A percentile compares a stretch with the other conserved stretches of the same genome.
These are phyloP conservation scores for Mycena rosella DNA, from an alignment of 768 basidiomycete species.

Conservation along the genomic window DNA sequence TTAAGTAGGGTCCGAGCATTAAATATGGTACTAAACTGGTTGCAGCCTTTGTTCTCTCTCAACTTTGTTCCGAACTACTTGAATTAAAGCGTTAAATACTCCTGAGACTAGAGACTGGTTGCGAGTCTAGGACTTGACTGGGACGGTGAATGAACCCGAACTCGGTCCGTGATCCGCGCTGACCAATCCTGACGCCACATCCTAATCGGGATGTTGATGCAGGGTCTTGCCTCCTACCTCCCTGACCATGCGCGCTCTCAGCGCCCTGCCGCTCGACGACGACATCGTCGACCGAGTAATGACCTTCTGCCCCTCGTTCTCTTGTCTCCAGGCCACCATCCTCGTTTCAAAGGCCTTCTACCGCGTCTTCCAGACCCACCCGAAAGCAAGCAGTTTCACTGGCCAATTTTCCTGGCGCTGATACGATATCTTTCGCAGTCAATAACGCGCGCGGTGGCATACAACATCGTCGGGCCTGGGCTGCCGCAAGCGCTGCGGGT, in stretches of 20 bases:
- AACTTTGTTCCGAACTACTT: too few relatives aligned
- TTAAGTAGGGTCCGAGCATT: too few relatives aligned
- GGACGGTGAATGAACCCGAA: too few relatives aligned
- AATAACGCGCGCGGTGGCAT: constrained; percentile 41
- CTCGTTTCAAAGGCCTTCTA: constrained; percentile 41
- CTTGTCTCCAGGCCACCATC: constrained; percentile 33
- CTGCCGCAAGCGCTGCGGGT: constrained; percentile 43
- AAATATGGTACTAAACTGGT: too few relatives aligned
- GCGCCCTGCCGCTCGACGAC: constrained; percentile 37
- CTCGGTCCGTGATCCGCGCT: too few relatives aligned
- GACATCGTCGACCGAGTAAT: constrained; percentile 44
- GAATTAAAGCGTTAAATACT: too few relatives aligned
- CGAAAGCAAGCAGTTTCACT: constrained; percentile 17
- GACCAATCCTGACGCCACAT: too few relatives aligned
- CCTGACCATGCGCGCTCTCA: constrained; percentile 5
- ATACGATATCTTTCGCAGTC: constrained; percentile 11
- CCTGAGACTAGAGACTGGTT: too few relatives aligned
- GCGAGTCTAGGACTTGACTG: too few relatives aligned
- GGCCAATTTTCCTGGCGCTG: background rate
- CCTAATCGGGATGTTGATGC: background rate
- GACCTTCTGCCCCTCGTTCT: constrained; percentile 40
- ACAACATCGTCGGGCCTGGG: constrained; percentile 42
- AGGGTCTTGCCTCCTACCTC: background rate
- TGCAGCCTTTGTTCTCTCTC: too few relatives aligned
- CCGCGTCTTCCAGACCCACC: constrained; percentile 38